phyloP scores from a whole-genome alignment of 2,329 filamentous ascomycete species.

The Teratosphaeria nubilosa region DNA sequence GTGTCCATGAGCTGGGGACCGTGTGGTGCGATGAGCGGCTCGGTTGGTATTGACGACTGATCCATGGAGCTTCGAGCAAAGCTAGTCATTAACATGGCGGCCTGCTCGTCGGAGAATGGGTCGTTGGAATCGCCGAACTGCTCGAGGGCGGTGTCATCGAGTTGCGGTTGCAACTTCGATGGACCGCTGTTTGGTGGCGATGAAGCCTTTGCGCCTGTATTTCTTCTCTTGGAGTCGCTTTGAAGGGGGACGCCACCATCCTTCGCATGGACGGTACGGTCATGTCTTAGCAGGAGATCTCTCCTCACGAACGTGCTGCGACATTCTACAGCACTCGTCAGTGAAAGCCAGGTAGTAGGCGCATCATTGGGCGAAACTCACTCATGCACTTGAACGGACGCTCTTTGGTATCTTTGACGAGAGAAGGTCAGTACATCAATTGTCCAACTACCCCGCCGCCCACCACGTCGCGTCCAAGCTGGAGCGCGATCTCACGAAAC shows the following conservation, averaged over 20 bases:
- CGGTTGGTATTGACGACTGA: conserved; percentile 37
- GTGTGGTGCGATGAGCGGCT: conserved; percentile 63
- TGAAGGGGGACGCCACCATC: conserved; percentile 89
- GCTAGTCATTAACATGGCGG: conserved; percentile 96
- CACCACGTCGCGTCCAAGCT: not conserved
- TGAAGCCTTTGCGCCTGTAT: conserved; percentile 28
- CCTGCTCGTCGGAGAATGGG: conserved; percentile 91
- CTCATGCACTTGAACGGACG: conserved; percentile 94
- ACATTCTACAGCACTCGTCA: conserved; percentile 47
- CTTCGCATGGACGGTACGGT: conserved; percentile 96
- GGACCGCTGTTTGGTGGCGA: conserved; percentile 43
- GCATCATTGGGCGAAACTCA: not conserved
- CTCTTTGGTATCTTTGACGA: conserved; percentile 79
- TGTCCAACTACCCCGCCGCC: not conserved
- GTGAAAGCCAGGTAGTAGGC: not conserved
- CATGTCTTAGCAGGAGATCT: conserved; percentile 90
- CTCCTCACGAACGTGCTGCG: conserved; percentile 96
- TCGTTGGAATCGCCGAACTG: conserved; percentile 88
- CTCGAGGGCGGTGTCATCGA: conserved; percentile 79
- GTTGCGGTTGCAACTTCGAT: conserved; percentile 61
- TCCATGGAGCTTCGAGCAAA: conserved; percentile 71
- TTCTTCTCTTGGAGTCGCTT: conserved; percentile 82
- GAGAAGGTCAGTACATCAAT: not conserved
- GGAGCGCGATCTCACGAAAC: not conserved
- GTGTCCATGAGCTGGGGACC: conserved; percentile 66